These are phyloP conservation scores for Skeletonema menzelii DNA, from an alignment of 108 stramenopile genomes.

Conservation along the genomic window DNA sequence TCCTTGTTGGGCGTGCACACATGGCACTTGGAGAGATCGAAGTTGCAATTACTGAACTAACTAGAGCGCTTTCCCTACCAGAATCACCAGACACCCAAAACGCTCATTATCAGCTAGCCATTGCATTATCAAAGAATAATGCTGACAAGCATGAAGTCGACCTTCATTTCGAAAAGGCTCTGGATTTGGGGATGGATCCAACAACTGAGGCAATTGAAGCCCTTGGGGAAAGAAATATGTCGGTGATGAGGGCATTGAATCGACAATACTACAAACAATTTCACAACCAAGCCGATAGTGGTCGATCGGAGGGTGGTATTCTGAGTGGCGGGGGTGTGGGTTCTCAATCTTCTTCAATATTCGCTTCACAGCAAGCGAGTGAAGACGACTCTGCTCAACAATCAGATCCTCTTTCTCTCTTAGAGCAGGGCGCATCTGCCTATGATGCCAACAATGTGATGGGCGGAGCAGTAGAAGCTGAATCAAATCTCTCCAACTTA, in stretches of 20 bases:
- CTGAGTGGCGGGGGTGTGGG: conserved; percentile 47
- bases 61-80: conserved; percentile 40
- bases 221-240: conserved; percentile 46
- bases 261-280: conserved; percentile 40
- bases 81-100: conserved; percentile 19
- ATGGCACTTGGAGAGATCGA: conserved; percentile 33
- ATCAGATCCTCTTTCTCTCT: conserved; percentile 32
- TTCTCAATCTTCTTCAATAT: conserved; percentile 32
- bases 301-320: conserved; percentile 26
- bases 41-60: conserved; percentile 30
- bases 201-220: conserved; percentile 43
- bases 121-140: conserved; percentile 23
- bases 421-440: conserved; percentile 47
- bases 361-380: conserved; percentile 26
- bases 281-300: conserved; percentile 3
- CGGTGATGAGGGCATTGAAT: conserved; percentile 35
- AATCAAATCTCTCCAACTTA: conserved; percentile 42
- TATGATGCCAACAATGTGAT: conserved; percentile 50
- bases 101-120: conserved; percentile 45
- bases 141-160: conserved; percentile 39
- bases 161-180: conserved; percentile 41
- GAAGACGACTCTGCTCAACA: conserved; percentile 31
- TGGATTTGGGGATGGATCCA: conserved; percentile 46
- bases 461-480: conserved; percentile 48
- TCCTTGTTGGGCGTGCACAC: conserved; percentile 30